Evolutionary conservation across 176 grass and related monocot genomes (phyloP).

Genomic region (Cymbopogon citratus): DNA sequence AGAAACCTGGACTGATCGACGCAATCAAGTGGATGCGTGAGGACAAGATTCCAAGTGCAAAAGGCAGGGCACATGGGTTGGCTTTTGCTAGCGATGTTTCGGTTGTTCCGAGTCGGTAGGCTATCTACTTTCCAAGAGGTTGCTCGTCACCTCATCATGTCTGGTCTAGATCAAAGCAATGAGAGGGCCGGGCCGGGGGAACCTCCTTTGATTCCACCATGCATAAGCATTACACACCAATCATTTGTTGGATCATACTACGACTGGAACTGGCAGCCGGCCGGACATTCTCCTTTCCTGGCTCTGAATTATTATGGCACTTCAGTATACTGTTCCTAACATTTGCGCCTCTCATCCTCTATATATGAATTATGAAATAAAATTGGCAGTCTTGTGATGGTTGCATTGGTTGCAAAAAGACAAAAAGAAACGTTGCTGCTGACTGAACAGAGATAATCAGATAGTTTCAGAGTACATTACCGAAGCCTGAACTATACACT

Average conservation of each 20-base stretch:
- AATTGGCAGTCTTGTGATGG: too few relatives aligned
- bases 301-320: background rate
- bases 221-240: background rate
- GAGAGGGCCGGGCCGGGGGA: background rate
- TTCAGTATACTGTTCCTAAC: background rate
- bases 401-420: too few relatives aligned
- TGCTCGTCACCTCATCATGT: constrained; percentile 14
- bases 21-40: background rate
- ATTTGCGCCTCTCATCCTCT: too few relatives aligned
- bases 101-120: background rate
- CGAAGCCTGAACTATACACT: background rate
- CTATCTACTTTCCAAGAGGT: constrained; percentile 6
- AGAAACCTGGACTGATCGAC: background rate
- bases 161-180: background rate
- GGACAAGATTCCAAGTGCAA: constrained; percentile 19
- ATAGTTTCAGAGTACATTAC: too few relatives aligned
- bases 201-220: background rate
- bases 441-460: too few relatives aligned
- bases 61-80: constrained; percentile 32
- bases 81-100: constrained; percentile 12
- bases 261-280: background rate
- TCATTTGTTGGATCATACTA: background rate
- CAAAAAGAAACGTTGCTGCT: too few relatives aligned
- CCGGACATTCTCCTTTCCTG: constrained; percentile 3
- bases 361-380: too few relatives aligned